Conservation (phyloP, 1,284 basidiomycete genomes). For the Tetrapyrgos nigripes region DNA sequence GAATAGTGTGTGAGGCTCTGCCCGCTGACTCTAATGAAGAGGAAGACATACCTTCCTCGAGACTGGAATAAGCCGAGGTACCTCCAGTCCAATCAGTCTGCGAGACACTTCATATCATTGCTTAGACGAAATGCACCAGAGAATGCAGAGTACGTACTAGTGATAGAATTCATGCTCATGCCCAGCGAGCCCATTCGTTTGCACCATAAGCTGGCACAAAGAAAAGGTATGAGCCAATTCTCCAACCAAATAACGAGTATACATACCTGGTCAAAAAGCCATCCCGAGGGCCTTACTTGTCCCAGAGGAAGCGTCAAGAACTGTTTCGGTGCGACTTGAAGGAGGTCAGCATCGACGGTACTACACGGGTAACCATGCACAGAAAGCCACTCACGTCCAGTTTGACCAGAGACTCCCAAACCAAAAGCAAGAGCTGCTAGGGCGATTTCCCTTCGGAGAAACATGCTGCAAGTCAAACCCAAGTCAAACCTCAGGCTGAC, state of each 20-base stretch:
- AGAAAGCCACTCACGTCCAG: too few relatives aligned
- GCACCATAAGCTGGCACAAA: constrained; percentile 49
- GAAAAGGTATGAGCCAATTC: neutral
- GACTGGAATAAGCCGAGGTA: constrained; percentile 52
- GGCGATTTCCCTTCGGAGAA: too few relatives aligned
- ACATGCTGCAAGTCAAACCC: too few relatives aligned
- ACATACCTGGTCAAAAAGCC: constrained; percentile 57
- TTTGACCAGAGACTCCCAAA: too few relatives aligned
- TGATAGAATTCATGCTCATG: too few relatives aligned
- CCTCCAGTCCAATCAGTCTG: constrained; percentile 63
- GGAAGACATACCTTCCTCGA: constrained; percentile 55
- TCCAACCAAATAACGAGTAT: neutral
- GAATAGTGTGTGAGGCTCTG: neutral
- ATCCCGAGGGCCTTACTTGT: constrained; percentile 53
- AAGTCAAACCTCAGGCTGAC: too few relatives aligned
- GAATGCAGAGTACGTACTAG: too few relatives aligned
- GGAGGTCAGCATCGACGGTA: too few relatives aligned
- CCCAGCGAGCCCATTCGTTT: constrained; percentile 57
- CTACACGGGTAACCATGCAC: too few relatives aligned
- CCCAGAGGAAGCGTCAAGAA: constrained; percentile 55
- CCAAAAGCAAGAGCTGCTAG: too few relatives aligned
- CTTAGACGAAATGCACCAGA: too few relatives aligned
- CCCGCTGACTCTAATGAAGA: neutral
- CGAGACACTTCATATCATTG: constrained; percentile 50
- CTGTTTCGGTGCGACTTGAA: constrained; percentile 58